Percentiles rank a stretch among this genome's conserved stretches.
Evolutionary conservation across 2,329 filamentous ascomycete species (phyloP).

Genomic region (Microdochium nivale): DNA sequence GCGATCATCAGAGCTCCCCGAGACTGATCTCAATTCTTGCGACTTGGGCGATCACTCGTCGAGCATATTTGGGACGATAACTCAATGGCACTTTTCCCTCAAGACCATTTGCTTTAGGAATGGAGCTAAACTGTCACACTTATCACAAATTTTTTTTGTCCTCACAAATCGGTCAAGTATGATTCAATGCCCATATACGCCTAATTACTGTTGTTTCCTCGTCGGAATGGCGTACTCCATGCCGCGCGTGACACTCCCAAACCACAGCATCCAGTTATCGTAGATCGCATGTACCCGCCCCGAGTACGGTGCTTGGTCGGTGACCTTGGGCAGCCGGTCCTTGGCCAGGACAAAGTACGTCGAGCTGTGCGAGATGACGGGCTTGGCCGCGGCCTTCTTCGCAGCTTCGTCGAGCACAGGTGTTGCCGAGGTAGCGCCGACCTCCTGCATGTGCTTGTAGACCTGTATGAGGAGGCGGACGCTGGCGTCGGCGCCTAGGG

Average conservation of each 20-base stretch:
- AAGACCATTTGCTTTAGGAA: no score
- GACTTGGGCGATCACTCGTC: no score
- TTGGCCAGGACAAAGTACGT: constrained; percentile 11
- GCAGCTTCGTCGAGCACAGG: constrained; percentile 29
- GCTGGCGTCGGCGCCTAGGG: constrained; percentile 51
- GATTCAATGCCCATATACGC: no score
- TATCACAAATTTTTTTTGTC: no score
- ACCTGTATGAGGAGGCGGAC: constrained; percentile 39
- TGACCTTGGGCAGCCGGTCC: constrained; percentile 11
- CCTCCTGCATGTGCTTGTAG: constrained; percentile 37
- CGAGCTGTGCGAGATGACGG: constrained; percentile 10
- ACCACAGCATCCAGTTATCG: constrained; percentile 12
- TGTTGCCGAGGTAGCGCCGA: constrained; percentile 32
- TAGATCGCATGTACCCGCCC: constrained; percentile 11
- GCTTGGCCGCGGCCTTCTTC: constrained; percentile 22
- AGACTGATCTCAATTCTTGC: no score
- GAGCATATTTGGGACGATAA: no score
- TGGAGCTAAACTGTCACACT: no score
- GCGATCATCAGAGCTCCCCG: no score
- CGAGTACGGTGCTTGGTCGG: constrained; percentile 12
- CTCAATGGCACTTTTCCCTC: no score
- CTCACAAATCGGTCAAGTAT: no score
- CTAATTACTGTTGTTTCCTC: constrained; percentile 8
- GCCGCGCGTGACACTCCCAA: constrained; percentile 13
- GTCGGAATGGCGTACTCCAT: constrained; percentile 9